Base-by-base conservation (phyloP, 768 basidiomycete species). In the Lactarius quietus region DNA sequence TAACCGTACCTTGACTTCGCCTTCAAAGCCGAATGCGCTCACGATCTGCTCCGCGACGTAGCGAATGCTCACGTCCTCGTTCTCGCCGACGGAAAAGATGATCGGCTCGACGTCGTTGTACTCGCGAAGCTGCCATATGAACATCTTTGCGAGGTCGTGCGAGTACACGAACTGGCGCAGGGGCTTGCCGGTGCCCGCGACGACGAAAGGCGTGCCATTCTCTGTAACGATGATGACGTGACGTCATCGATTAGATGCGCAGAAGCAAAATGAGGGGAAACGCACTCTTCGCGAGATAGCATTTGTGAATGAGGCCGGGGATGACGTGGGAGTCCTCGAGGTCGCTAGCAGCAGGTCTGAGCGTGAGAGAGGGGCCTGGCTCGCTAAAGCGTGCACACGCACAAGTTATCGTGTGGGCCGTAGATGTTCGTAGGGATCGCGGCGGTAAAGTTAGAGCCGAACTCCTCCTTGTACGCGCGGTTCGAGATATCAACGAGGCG, bases 371-470 rank as follows among this genome's bases (percentile, higher is more conserved):
- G 23, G 23, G 48, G 31, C 29, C 15, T 9, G 18, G 52, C 17
- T n/a, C 43, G n/a, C n/a, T 23, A 10, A 53, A 31, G 48, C 7
- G 39, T 36, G 26, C 26, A 31, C 20, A 73, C 83, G 65, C 67
- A 90, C 92, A 91, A 98, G 80, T 97, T 97, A 77, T 97, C 95
- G 71, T 92, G 74, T 4, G 91, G 92, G 20, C 95, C 95, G 73
- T 97, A 97, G 26, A 97, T 86, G 74, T 95, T 97, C 8, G 95
- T 97, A 1, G 95, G 95, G 73, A 98, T 98, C n/a, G 94, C 93
- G 53, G 93, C 92, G 6, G 94, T 96, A 74, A 96, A 97, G 76
- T 92, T 93, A 78, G 86, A 87, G n/a, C 94, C 94, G 70, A 89
- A 96, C 75, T 97, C 89, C 71, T 95, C 93, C 79, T 96, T 89